Percentiles rank a stretch among this genome's conserved stretches.
These are phyloP conservation scores for Ceratobasidium sp. DNA, from an alignment of 1,284 basidiomycete species.

Conservation along the genomic window DNA sequence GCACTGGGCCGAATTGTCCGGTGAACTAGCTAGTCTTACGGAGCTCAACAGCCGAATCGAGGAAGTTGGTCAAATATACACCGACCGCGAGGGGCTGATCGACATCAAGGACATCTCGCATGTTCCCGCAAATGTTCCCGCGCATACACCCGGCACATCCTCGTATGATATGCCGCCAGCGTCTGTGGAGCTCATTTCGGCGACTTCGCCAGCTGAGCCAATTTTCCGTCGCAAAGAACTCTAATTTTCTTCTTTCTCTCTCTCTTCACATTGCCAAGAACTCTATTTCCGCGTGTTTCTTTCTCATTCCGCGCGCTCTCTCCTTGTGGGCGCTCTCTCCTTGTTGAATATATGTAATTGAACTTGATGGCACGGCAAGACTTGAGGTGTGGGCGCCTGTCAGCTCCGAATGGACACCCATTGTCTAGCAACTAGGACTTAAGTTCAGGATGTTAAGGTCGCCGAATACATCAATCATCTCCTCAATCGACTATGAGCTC, in stretches of 20 bases:
- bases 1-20: neutral
- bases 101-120: neutral
- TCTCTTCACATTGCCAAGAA: neutral
- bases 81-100: neutral
- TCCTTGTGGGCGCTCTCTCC: neutral
- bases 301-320: too few relatives aligned
- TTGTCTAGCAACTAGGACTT: neutral
- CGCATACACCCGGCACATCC: neutral
- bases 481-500: neutral
- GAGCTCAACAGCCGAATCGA: slow-evolving; percentile 91
- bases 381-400: neutral
- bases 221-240: neutral
- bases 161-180: neutral
- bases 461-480: neutral
- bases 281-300: neutral
- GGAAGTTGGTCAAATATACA: slow-evolving; percentile 69
- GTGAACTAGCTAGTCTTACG: slow-evolving; percentile 59
- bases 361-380: neutral
- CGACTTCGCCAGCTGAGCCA: neutral
- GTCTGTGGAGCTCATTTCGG: neutral
- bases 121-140: too few relatives aligned
- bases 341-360: too few relatives aligned
- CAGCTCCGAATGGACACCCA: neutral
- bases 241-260: neutral
- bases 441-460: too few relatives aligned